Conservation (phyloP, 2,329 filamentous ascomycete genomes). For the Aplosporella prunicola region DNA sequence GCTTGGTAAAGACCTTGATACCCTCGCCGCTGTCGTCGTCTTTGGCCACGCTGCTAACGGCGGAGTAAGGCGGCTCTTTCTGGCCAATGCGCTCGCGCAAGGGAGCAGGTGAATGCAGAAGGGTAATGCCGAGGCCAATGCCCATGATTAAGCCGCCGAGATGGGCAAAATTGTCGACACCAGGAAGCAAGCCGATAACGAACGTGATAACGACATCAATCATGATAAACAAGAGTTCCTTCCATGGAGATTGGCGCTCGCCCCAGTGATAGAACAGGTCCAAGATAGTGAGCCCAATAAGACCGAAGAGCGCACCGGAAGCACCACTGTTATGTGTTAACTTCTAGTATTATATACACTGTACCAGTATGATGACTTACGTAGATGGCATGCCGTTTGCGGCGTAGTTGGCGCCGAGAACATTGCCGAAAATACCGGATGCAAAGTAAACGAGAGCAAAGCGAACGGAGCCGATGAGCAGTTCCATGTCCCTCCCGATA, state of each 20-base stretch:
- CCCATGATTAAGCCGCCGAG: constrained; percentile 96
- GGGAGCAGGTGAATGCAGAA: constrained; percentile 79
- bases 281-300: constrained; percentile 78
- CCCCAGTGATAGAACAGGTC: constrained; percentile 91
- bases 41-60: constrained; percentile 38
- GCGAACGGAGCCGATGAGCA: constrained; percentile 75
- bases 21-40: constrained; percentile 46
- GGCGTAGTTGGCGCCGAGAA: constrained; percentile 89
- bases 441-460: constrained; percentile 86
- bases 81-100: constrained; percentile 65
- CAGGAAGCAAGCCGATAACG: constrained; percentile 81
- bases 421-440: constrained; percentile 89
- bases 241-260: constrained; percentile 63
- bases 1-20: constrained; percentile 37
- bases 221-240: constrained; percentile 79
- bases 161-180: constrained; percentile 93
- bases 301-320: constrained; percentile 82
- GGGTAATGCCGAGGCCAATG: constrained; percentile 71
- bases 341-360: too few species aligned
- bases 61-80: constrained; percentile 59
- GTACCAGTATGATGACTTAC: too few species aligned
- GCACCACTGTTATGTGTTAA: too few species aligned
- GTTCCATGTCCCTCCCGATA: constrained; percentile 85
- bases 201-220: constrained; percentile 85
- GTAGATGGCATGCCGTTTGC: constrained; percentile 64